Evolutionary conservation across 768 basidiomycete genomes (phyloP).

Genomic region (Russula vinacea): DNA sequence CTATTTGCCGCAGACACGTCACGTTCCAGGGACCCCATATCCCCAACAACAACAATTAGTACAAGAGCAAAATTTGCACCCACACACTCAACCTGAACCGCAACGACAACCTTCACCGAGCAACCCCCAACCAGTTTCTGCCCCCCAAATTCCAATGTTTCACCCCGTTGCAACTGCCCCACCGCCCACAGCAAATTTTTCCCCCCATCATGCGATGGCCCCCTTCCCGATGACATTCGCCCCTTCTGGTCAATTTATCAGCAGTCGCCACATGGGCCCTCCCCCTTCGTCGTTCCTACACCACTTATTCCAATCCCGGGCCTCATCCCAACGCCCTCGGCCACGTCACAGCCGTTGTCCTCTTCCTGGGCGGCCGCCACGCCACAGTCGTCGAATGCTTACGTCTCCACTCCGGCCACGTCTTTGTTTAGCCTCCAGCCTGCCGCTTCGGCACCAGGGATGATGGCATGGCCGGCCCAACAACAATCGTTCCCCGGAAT

Average conservation of each 20-base stretch:
- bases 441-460: background rate
- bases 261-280: background rate
- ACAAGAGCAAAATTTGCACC: background rate
- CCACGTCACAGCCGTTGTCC: slow-evolving; percentile 19
- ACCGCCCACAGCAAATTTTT: background rate
- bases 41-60: slow-evolving; percentile 5
- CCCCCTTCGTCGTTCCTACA: slow-evolving; percentile 19
- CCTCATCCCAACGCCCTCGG: slow-evolving; percentile 15
- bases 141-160: background rate
- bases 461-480: slow-evolving; percentile 2
- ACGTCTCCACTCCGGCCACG: slow-evolving; percentile 15
- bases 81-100: slow-evolving; percentile 13
- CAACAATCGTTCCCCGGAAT: background rate
- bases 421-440: slow-evolving; percentile 2
- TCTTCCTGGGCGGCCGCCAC: slow-evolving; percentile 21
- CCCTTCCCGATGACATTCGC: background rate
- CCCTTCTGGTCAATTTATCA: slow-evolving; percentile 11
- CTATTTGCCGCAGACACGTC: slow-evolving; percentile 22
- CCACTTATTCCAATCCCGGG: slow-evolving; percentile 15
- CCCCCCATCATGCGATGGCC: slow-evolving; percentile 6
- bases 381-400: slow-evolving; percentile 9
- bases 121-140: slow-evolving; percentile 1
- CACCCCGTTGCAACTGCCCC: background rate
- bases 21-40: slow-evolving; percentile 24
- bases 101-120: slow-evolving; percentile 12